A percentile compares a stretch with the other conserved stretches of the same genome.
Conservation (phyloP, 2,329 filamentous ascomycete genomes). For the Ophiostoma perfectum region DNA sequence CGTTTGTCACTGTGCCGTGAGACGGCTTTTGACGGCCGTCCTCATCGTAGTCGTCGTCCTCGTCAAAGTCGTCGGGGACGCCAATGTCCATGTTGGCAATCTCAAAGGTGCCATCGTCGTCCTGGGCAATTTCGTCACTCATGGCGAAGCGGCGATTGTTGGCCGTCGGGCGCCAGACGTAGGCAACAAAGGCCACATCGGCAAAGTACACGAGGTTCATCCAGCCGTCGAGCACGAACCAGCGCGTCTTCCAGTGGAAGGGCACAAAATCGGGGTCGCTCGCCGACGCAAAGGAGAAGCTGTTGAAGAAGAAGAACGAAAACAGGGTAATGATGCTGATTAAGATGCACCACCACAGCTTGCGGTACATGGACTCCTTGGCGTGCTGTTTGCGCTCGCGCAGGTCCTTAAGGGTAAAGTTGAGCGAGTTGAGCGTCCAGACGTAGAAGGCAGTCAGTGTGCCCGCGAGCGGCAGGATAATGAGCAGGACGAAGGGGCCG, state of each 20-base stretch:
- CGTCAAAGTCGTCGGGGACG: conserved; percentile 60
- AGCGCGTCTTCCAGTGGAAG: conserved; percentile 93
- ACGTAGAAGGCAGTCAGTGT: conserved; percentile 97
- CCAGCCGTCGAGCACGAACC: conserved; percentile 98
- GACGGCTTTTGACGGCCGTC: conserved; percentile 47
- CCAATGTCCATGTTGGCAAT: conserved; percentile 91
- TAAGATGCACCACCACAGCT: conserved; percentile 97
- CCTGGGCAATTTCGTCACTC: conserved; percentile 98
- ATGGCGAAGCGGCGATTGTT: conserved; percentile 98
- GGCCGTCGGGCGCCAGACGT: conserved; percentile 91
- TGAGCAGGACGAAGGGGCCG: conserved; percentile 80
- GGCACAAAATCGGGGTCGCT: conserved; percentile 86
- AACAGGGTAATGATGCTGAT: conserved; percentile 92
- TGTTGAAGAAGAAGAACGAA: conserved; percentile 97
- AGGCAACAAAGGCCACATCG: conserved; percentile 88
- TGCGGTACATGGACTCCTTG: conserved; percentile 95
- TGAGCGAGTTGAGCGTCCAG: conserved; percentile 95
- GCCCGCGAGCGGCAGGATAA: conserved; percentile 84
- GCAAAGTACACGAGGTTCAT: conserved; percentile 92
- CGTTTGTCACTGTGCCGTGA: conserved; percentile 31
- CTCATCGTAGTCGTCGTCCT: conserved; percentile 55
- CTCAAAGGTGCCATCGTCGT: conserved; percentile 92
- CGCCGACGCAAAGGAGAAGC: conserved; percentile 83
- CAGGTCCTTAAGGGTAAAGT: conserved; percentile 93
- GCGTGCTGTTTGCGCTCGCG: conserved; percentile 86